Conservation (phyloP, 306 rosid species). For the Oemleria cerasiformis region DNA sequence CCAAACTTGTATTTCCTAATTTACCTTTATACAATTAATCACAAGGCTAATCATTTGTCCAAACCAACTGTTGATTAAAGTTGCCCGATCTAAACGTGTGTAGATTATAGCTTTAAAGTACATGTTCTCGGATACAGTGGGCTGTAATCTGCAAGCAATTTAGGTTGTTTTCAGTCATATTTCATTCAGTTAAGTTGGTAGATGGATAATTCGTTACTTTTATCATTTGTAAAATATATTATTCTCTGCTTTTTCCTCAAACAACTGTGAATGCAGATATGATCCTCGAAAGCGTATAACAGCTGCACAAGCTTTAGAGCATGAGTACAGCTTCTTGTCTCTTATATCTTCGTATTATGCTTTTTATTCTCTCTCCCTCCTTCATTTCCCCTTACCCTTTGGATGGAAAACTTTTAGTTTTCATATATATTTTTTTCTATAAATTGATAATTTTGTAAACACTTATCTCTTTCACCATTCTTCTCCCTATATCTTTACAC, state of each 20-base stretch:
- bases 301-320: constrained; percentile 92
- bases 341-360: not conserved
- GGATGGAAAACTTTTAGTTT: not conserved
- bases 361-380: constrained; percentile 8
- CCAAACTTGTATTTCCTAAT: not conserved
- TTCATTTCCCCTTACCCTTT: not conserved
- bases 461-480: not conserved
- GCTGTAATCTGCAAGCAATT: not conserved
- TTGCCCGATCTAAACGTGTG: not conserved
- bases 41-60: not conserved
- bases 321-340: constrained; percentile 58
- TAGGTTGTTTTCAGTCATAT: not conserved
- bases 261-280: constrained; percentile 55
- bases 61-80: not conserved
- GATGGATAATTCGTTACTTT: constrained; percentile 1
- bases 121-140: not conserved
- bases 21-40: not conserved
- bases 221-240: not conserved
- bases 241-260: constrained; percentile 2
- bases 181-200: not conserved
- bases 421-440: not conserved
- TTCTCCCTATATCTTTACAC: not conserved
- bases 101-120: not conserved
- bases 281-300: constrained; percentile 95
- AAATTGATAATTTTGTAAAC: not conserved